Percentiles rank a stretch among this genome's conserved stretches.
These are phyloP conservation scores for Chlorella variabilis DNA, from an alignment of 163 green algal genomes.

Conservation along the genomic window DNA sequence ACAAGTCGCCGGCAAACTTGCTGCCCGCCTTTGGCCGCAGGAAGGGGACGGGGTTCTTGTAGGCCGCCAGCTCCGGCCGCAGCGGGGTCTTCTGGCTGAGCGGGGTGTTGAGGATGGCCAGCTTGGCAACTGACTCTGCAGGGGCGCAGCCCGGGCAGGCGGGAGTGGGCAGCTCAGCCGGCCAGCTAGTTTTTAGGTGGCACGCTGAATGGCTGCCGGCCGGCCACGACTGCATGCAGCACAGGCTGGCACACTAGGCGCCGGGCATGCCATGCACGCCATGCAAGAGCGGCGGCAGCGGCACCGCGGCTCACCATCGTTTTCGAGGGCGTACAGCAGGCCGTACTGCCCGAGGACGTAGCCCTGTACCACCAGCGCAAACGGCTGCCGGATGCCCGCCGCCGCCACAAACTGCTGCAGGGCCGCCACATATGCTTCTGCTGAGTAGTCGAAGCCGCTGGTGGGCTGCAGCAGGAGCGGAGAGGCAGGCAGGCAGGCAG, in stretches of 20 bases:
- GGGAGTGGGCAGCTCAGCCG: neutral
- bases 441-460: conserved; percentile 65
- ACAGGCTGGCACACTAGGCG: too few relatives aligned
- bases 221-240: too few relatives aligned
- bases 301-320: conserved; percentile 44
- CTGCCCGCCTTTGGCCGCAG: conserved; percentile 44
- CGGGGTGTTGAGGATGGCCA: conserved; percentile 86
- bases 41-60: conserved; percentile 59
- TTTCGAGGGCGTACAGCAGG: conserved; percentile 76
- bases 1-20: conserved; percentile 38
- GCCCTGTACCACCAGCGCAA: conserved; percentile 79
- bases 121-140: conserved; percentile 61
- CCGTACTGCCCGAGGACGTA: conserved; percentile 83
- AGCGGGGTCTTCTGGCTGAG: conserved; percentile 70
- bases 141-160: neutral
- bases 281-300: too few relatives aligned
- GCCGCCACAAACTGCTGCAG: conserved; percentile 50
- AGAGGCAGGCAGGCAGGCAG: neutral
- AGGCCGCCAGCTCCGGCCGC: conserved; percentile 77
- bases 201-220: too few relatives aligned
- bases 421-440: conserved; percentile 60
- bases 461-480: conserved; percentile 19
- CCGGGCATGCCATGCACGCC: too few relatives aligned
- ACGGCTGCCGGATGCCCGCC: conserved; percentile 55
- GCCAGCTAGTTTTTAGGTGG: too few relatives aligned